Evolutionary conservation across 2,329 filamentous ascomycete species (phyloP).

Genomic region (Botrytis tulipae): DNA sequence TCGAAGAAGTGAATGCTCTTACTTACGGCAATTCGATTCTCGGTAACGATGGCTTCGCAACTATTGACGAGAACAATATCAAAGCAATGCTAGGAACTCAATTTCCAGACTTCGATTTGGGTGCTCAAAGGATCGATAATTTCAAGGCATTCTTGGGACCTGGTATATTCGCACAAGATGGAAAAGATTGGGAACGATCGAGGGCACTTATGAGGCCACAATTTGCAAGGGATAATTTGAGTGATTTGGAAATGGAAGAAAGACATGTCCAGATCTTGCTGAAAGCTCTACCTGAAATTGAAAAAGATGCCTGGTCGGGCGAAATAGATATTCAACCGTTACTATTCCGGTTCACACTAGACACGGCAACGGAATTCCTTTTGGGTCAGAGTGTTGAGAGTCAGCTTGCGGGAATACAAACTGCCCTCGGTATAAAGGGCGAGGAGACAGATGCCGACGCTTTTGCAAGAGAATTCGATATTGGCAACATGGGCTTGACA

Average conservation of each 20-base stretch:
- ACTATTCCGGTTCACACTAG: slow-evolving; percentile 61
- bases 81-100: slow-evolving; percentile 54
- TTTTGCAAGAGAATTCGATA: slow-evolving; percentile 45
- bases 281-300: slow-evolving; percentile 60
- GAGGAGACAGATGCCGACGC: slow-evolving; percentile 4
- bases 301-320: slow-evolving; percentile 40
- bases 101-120: slow-evolving; percentile 51
- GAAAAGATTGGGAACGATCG: slow-evolving; percentile 36
- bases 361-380: slow-evolving; percentile 50
- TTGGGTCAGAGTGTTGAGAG: slow-evolving; percentile 55
- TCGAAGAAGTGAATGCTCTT: slow-evolving; percentile 37
- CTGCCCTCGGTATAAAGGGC: slow-evolving; percentile 11
- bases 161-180: slow-evolving; percentile 39
- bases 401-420: slow-evolving; percentile 24
- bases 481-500: slow-evolving; percentile 38
- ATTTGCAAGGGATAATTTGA: slow-evolving; percentile 55
- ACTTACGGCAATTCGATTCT: slow-evolving; percentile 33
- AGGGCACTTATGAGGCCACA: slow-evolving; percentile 52
- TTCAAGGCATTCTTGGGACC: slow-evolving; percentile 42
- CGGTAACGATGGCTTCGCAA: slow-evolving; percentile 27
- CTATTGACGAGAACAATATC: slow-evolving; percentile 46
- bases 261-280: slow-evolving; percentile 59
- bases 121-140: slow-evolving; percentile 55
- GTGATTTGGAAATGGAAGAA: slow-evolving; percentile 70
- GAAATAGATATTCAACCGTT: slow-evolving; percentile 61